Percentiles rank a stretch among this genome's conserved stretches.
Evolutionary conservation across 169 alveolate genomes (phyloP).

Genomic region (Cryptosporidium sp.): DNA sequence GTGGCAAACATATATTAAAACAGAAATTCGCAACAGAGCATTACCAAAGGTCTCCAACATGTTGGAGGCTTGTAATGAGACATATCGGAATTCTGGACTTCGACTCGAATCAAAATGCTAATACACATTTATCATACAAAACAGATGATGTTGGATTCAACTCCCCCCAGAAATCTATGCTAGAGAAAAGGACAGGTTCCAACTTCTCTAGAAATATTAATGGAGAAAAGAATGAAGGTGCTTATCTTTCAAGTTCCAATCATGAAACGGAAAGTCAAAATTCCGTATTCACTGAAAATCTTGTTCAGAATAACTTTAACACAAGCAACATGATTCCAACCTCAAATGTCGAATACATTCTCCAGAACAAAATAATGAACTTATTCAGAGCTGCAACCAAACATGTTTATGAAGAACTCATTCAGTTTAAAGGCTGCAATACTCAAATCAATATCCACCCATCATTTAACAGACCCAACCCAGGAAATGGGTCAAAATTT

Average conservation of each 20-base stretch:
- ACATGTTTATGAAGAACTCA: conserved; percentile 56
- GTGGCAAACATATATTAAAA: conserved; percentile 81
- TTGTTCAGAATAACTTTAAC: background rate
- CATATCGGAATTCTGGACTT: conserved; percentile 72
- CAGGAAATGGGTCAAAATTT: conserved; percentile 15
- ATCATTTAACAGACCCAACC: background rate
- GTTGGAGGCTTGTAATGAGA: conserved; percentile 72
- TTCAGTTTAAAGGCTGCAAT: conserved; percentile 37
- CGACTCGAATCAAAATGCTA: conserved; percentile 13
- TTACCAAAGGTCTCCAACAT: conserved; percentile 78
- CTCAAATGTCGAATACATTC: conserved; percentile 62
- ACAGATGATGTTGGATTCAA: background rate
- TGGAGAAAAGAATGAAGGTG: background rate
- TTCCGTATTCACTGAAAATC: background rate
- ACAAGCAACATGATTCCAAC: conserved; percentile 20
- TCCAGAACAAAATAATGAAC: conserved; percentile 51
- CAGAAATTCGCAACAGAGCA: conserved; percentile 82
- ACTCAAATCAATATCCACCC: background rate
- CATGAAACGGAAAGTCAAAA: background rate
- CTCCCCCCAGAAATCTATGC: conserved; percentile 1
- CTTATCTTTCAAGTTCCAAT: background rate
- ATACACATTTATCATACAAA: background rate
- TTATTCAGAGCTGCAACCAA: conserved; percentile 71
- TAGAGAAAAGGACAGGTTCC: conserved; percentile 2
- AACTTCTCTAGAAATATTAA: conserved; percentile 2